Evolutionary conservation across 164 flowering plant species (phyloP).

Genomic region (Magnolia changhungtana): DNA sequence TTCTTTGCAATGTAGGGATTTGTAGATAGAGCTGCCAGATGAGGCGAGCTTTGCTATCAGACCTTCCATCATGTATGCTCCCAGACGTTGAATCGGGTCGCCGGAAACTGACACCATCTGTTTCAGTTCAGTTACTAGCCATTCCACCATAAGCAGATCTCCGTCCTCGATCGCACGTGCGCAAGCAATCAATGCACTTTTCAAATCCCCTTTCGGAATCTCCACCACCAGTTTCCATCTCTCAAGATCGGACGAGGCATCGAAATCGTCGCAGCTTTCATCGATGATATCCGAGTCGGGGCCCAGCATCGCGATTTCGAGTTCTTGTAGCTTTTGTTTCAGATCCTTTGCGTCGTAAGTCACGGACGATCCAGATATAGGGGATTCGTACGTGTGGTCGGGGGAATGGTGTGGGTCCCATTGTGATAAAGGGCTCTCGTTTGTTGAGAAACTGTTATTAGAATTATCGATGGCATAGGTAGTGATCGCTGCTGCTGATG

Average conservation of each 20-base stretch:
- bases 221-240: conserved; percentile 38
- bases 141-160: conserved; percentile 40
- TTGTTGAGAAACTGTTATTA: conserved; percentile 42
- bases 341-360: conserved; percentile 40
- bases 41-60: conserved; percentile 56
- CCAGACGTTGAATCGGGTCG: conserved; percentile 68
- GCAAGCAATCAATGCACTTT: conserved; percentile 47
- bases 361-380: conserved; percentile 31
- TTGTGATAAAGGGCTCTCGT: conserved; percentile 42
- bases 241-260: conserved; percentile 28
- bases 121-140: conserved; percentile 53
- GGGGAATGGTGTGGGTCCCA: conserved; percentile 33
- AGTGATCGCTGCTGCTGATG: conserved; percentile 21
- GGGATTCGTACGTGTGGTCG: conserved; percentile 32
- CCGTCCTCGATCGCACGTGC: conserved; percentile 57
- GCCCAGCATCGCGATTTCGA: conserved; percentile 64
- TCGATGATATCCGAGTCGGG: conserved; percentile 23
- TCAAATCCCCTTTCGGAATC: conserved; percentile 50
- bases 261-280: conserved; percentile 18
- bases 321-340: conserved; percentile 45
- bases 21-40: conserved; percentile 68
- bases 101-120: conserved; percentile 81
- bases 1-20: conserved; percentile 66
- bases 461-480: conserved; percentile 28
- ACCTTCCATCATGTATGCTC: conserved; percentile 81